Evolutionary conservation across 176 grass and related monocot species (phyloP).

Genomic region (Calamus simplicifolius): DNA sequence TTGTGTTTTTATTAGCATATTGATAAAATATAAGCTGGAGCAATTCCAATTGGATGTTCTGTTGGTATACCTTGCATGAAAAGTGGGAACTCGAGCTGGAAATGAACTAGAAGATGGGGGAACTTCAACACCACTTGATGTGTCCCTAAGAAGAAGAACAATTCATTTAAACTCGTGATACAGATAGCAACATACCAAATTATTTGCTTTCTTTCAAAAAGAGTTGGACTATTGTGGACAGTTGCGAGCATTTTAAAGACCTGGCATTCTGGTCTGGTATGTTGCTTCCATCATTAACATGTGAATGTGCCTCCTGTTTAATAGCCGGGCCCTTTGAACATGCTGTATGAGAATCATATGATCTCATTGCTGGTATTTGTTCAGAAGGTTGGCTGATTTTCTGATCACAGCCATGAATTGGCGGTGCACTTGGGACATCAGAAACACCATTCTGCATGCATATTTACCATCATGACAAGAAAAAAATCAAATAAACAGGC

Average conservation of each 20-base stretch:
- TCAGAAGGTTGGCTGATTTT: conserved; percentile 39
- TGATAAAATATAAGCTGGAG: too few species aligned
- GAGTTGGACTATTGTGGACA: conserved; percentile 8
- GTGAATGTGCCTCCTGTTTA: conserved; percentile 24
- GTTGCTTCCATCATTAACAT: conserved; percentile 29
- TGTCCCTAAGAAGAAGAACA: conserved; percentile 24
- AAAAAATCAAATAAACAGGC: too few species aligned
- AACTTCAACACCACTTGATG: conserved; percentile 27
- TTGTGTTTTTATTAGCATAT: too few species aligned
- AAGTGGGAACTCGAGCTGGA: conserved; percentile 66
- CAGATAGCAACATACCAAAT: conserved; percentile 13
- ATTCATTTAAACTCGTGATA: conserved; percentile 18
- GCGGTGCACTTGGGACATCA: conserved; percentile 84
- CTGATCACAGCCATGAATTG: conserved; percentile 70
- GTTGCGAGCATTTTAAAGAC: conserved; percentile 27
- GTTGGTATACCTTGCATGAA: conserved; percentile 74
- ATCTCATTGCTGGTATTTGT: conserved; percentile 6
- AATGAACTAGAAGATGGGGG: conserved; percentile 60
- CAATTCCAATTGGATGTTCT: conserved; percentile 17
- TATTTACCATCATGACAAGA: not conserved
- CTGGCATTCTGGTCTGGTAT: conserved; percentile 43
- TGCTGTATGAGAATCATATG: conserved; percentile 19
- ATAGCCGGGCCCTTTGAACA: conserved; percentile 25
- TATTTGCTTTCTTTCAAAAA: conserved; percentile 5
- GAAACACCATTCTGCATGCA: conserved; percentile 48